phyloP scores from a whole-genome alignment of 768 basidiomycete genomes.

The Trametes punicea region DNA sequence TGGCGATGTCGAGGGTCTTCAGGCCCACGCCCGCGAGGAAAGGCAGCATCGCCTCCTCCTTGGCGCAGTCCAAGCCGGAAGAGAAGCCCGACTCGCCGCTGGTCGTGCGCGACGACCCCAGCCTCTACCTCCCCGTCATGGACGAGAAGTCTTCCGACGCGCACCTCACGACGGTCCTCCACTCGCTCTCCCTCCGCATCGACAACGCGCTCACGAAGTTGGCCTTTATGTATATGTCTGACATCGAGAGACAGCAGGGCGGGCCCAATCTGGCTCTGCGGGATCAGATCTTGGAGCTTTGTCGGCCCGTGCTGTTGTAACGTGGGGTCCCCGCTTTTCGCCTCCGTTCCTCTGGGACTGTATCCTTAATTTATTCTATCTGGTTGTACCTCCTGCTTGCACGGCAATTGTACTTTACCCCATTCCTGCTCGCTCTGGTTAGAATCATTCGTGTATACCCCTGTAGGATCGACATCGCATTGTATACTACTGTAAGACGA shows the following conservation, averaged over 20 bases:
- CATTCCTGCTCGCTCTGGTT: neutral
- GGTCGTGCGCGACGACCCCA: slow-evolving; percentile 49
- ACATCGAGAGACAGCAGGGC: slow-evolving; percentile 10
- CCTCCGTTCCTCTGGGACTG: neutral
- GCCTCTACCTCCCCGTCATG: slow-evolving; percentile 64
- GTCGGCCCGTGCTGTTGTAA: slow-evolving; percentile 11
- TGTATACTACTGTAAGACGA: slow-evolving; percentile 13
- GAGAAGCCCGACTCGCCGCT: slow-evolving; percentile 11
- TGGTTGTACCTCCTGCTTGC: neutral
- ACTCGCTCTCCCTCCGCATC: slow-evolving; percentile 70
- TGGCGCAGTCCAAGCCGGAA: slow-evolving; percentile 19
- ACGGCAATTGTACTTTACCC: slow-evolving; percentile 12
- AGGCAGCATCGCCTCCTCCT: slow-evolving; percentile 38
- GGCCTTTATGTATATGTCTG: slow-evolving; percentile 19
- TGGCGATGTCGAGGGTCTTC: slow-evolving; percentile 63
- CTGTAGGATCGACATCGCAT: slow-evolving; percentile 11
- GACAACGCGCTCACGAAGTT: slow-evolving; percentile 54
- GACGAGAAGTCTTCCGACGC: slow-evolving; percentile 63
- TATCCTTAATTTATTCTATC: slow-evolving; percentile 13
- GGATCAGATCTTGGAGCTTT: slow-evolving; percentile 16
- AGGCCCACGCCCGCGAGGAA: slow-evolving; percentile 42
- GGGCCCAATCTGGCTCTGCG: slow-evolving; percentile 12
- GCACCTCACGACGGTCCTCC: slow-evolving; percentile 72
- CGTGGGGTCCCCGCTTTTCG: neutral
- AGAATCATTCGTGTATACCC: slow-evolving; percentile 20